These are phyloP conservation scores for Cercospora zeina DNA, from an alignment of 2,329 filamentous ascomycete genomes.

Conservation along the genomic window DNA sequence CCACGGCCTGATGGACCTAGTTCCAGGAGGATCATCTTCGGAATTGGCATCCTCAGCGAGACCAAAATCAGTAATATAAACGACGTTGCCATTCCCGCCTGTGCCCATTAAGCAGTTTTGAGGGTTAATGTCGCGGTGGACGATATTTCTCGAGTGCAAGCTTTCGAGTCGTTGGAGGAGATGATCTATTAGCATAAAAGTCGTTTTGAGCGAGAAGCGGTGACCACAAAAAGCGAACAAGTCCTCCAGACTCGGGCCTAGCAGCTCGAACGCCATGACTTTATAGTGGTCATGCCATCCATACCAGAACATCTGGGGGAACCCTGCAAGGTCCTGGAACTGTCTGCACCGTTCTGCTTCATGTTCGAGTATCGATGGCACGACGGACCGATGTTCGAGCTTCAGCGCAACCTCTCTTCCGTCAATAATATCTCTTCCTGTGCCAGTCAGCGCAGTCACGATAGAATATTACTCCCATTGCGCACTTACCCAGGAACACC, in stretches of 20 bases:
- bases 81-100: background rate
- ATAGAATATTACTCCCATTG: background rate
- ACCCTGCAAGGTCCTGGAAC: background rate
- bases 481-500: conserved; percentile 12
- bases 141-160: background rate
- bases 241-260: conserved; percentile 8
- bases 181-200: background rate
- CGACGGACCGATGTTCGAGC: conserved; percentile 4
- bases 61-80: conserved; percentile 2
- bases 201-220: conserved; percentile 6
- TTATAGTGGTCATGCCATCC: conserved; percentile 10
- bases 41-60: conserved; percentile 3
- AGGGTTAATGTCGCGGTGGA: conserved; percentile 6
- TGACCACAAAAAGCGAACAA: background rate
- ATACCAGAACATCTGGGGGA: conserved; percentile 4
- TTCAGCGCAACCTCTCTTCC: conserved; percentile 15
- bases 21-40: background rate
- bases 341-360: background rate
- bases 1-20: background rate
- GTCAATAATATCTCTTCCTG: conserved; percentile 3
- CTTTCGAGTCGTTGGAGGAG: conserved; percentile 9
- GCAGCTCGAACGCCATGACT: conserved; percentile 11
- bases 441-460: conserved; percentile 6
- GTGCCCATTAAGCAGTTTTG: conserved; percentile 10
- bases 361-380: background rate